phyloP scores from a whole-genome alignment of 2,329 filamentous ascomycete genomes.

The Ophiostoma perfectum region DNA sequence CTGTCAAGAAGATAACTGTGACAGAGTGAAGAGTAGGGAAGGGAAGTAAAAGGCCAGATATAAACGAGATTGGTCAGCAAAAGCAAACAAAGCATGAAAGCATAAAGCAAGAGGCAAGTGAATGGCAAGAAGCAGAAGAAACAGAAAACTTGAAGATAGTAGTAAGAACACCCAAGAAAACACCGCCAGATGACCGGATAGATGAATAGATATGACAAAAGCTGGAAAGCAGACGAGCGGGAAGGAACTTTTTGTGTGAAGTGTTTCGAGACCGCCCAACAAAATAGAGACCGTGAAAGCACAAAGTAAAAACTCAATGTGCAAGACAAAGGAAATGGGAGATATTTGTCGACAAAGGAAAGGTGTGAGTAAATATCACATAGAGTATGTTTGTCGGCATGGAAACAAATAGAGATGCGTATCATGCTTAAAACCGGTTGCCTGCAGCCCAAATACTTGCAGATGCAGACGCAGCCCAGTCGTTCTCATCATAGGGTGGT shows the following conservation, averaged over 20 bases:
- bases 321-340: constrained; percentile 18
- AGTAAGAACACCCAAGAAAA: constrained; percentile 16
- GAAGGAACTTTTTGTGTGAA: constrained; percentile 20
- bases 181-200: constrained; percentile 21
- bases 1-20: background rate
- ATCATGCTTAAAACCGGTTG: constrained; percentile 48
- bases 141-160: background rate
- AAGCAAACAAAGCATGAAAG: background rate
- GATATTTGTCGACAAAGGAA: constrained; percentile 16
- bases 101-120: background rate
- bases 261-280: constrained; percentile 15
- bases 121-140: background rate
- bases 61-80: background rate
- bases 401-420: background rate
- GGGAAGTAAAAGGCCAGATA: background rate
- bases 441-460: constrained; percentile 74
- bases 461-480: constrained; percentile 80
- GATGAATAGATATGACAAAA: constrained; percentile 17
- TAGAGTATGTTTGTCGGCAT: background rate
- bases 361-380: constrained; percentile 5
- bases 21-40: background rate
- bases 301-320: background rate
- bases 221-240: constrained; percentile 9
- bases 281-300: constrained; percentile 8
- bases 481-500: constrained; percentile 87